phyloP scores from a whole-genome alignment of 2,329 filamentous ascomycete genomes.

The Trichoderma atroviride region DNA sequence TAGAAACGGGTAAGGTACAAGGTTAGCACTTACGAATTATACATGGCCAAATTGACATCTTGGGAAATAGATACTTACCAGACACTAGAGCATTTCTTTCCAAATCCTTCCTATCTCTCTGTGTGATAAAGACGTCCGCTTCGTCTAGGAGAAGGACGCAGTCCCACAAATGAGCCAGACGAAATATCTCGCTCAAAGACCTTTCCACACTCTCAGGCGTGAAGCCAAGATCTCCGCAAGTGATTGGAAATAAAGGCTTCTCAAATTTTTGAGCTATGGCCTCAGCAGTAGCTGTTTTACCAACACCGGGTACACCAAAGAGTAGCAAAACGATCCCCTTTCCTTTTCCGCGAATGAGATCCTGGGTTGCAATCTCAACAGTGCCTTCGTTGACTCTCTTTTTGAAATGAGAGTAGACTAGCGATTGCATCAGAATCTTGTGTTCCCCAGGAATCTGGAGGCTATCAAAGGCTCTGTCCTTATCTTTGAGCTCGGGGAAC shows the following conservation, averaged over 20 bases:
- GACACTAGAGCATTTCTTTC: slow-evolving; percentile 42
- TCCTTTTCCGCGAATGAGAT: slow-evolving; percentile 47
- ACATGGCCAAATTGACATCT: no score
- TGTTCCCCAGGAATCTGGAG: slow-evolving; percentile 14
- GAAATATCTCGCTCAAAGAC: slow-evolving; percentile 31
- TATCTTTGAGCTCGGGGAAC: slow-evolving; percentile 42
- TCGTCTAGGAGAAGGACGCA: slow-evolving; percentile 37
- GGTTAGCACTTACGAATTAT: background rate
- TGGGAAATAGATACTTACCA: background rate
- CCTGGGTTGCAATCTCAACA: slow-evolving; percentile 33
- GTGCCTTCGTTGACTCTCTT: slow-evolving; percentile 18
- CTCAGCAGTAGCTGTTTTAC: slow-evolving; percentile 39
- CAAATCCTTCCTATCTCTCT: slow-evolving; percentile 31
- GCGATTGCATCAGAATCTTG: slow-evolving; percentile 23
- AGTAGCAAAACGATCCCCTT: slow-evolving; percentile 38
- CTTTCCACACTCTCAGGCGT: slow-evolving; percentile 42
- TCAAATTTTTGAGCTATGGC: slow-evolving; percentile 31
- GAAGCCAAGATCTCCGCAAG: slow-evolving; percentile 34
- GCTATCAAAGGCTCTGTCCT: slow-evolving; percentile 34
- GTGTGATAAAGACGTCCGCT: slow-evolving; percentile 36
- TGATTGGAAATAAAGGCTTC: slow-evolving; percentile 36
- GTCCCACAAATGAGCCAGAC: slow-evolving; percentile 34
- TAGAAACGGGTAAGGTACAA: background rate
- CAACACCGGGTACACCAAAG: slow-evolving; percentile 39
- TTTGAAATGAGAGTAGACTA: slow-evolving; percentile 23